Conservation (phyloP, 2,329 filamentous ascomycete species). For the Emmonsia crescens region DNA sequence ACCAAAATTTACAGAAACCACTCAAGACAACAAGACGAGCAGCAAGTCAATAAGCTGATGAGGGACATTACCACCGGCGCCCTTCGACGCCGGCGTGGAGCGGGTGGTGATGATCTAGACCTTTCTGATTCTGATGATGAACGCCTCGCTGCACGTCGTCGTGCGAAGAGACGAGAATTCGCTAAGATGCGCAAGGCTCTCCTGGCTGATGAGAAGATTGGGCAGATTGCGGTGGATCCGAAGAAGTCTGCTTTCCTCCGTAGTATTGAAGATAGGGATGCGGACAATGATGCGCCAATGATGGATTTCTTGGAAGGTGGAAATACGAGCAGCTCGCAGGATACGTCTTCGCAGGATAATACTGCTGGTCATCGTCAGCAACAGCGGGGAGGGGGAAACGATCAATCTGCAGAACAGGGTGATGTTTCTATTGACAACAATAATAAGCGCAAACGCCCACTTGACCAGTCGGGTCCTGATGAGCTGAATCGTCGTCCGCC, state of each 20-base stretch:
- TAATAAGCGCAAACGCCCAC: slow-evolving; percentile 22
- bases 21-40: slow-evolving; percentile 69
- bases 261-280: slow-evolving; percentile 74
- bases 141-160: slow-evolving; percentile 57
- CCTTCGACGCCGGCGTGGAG: slow-evolving; percentile 65
- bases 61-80: slow-evolving; percentile 85
- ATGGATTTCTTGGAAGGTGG: slow-evolving; percentile 54
- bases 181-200: slow-evolving; percentile 85
- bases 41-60: slow-evolving; percentile 80
- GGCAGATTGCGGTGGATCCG: slow-evolving; percentile 78
- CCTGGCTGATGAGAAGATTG: slow-evolving; percentile 77
- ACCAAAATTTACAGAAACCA: slow-evolving; percentile 51
- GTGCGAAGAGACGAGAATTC: slow-evolving; percentile 78
- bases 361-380: background rate
- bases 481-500: slow-evolving; percentile 40
- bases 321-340: slow-evolving; percentile 12
- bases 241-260: slow-evolving; percentile 84
- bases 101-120: slow-evolving; percentile 65
- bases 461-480: slow-evolving; percentile 32
- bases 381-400: background rate
- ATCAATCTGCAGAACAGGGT: slow-evolving; percentile 13
- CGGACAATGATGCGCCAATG: slow-evolving; percentile 46
- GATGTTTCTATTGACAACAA: slow-evolving; percentile 22
- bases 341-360: slow-evolving; percentile 9
- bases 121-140: slow-evolving; percentile 88